Base-by-base conservation (phyloP, 1,139 yeast species). In the Zygoascus meyerae region DNA sequence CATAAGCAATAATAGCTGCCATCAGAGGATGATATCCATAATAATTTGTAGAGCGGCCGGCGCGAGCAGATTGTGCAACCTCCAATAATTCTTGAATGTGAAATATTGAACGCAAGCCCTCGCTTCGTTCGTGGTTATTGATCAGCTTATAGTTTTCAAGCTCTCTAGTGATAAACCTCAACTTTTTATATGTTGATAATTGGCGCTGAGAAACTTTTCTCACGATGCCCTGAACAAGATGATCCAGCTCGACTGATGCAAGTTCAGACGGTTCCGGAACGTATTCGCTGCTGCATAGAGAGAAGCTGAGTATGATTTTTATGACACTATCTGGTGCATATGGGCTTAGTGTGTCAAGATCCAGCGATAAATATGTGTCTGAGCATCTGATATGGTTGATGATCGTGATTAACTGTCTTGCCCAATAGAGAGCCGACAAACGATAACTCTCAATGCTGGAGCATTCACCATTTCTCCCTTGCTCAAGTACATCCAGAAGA, bases 281-380 rank as follows among this genome's bases (percentile, higher is more conserved):
- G 16, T 28, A 36, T 33, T n/a, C 29, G 17, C 18, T 21, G 6
- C 40, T 26, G 32, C 37, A 39, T 8, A 21, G 26, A 12, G 21
- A 30, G 37, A 28, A 39, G 32, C 34, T 33, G 26, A 32, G 17
- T 26, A 48, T 34, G 48, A 34, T 17, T 46, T 39, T 18, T 15
- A 48, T 51, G 2, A 53, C 42, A 9, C 35, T 17, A 15, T 53
- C 52, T 12, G 50, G 35, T 5, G 38, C 18, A 16, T 33, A 5
- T 46, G 44, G 30, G 48, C 44, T 4, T n/a, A 34, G 21, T 48
- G 52, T 28, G 34, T 12, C 47, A 18, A 28, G 38, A 42, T 52
- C 55, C 48, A 15, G 21, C 15, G 17, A 57, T 39, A 37, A 21
- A 34, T 32, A 49, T 45, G 14, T 10, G 12, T 37, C 21, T 31